These are phyloP conservation scores for Gautieria morchelliformis DNA, from an alignment of 768 basidiomycete species.

Conservation along the genomic window DNA sequence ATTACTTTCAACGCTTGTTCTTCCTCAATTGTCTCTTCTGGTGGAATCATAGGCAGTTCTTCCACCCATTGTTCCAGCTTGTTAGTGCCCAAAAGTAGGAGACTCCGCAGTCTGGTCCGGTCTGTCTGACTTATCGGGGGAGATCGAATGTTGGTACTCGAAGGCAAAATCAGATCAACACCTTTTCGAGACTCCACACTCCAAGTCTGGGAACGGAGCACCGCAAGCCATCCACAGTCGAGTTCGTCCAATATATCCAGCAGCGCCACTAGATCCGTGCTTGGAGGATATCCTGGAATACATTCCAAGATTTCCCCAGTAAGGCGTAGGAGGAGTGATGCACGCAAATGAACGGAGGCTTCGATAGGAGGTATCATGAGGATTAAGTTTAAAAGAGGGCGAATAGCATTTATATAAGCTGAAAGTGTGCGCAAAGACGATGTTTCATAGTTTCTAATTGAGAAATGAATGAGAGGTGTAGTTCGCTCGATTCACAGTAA, in stretches of 20 bases:
- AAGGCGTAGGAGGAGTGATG: constrained; percentile 57
- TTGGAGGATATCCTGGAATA: constrained; percentile 51
- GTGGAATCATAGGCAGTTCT: constrained; percentile 16
- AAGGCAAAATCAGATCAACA: constrained; percentile 33
- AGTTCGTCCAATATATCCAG: constrained; percentile 64
- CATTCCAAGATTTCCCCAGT: constrained; percentile 57
- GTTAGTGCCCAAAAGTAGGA: constrained; percentile 51
- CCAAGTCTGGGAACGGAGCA: constrained; percentile 59
- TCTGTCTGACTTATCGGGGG: constrained; percentile 61
- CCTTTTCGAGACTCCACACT: constrained; percentile 37
- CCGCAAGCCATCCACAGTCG: constrained; percentile 64
- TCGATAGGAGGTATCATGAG: constrained; percentile 68
- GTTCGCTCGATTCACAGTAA: too few relatives aligned
- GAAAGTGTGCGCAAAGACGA: constrained; percentile 48
- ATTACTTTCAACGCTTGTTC: constrained; percentile 34
- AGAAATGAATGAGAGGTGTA: not conserved
- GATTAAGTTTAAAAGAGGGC: constrained; percentile 47
- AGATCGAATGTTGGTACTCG: constrained; percentile 25
- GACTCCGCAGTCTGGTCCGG: constrained; percentile 54
- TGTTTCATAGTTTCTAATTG: constrained; percentile 30
- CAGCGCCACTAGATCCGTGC: constrained; percentile 37
- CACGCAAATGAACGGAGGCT: constrained; percentile 59
- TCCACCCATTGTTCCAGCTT: constrained; percentile 63
- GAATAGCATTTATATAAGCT: constrained; percentile 49
- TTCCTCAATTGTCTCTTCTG: not conserved